Evolutionary conservation across 2,329 filamentous ascomycete genomes (phyloP).

Genomic region (Purpureocillium takamizusanense): DNA sequence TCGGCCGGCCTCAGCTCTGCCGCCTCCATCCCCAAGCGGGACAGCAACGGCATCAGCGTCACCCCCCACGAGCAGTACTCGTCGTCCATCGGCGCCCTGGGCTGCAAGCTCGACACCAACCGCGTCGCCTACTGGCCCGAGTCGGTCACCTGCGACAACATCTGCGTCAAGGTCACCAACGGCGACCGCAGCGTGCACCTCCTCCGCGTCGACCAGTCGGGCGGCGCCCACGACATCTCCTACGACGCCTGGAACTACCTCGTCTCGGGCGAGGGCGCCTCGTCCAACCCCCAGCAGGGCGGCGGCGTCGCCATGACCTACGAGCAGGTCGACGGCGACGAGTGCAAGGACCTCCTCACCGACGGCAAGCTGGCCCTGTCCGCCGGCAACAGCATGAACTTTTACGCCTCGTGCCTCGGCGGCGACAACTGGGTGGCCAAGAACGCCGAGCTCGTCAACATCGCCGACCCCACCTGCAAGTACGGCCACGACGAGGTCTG

Average conservation of each 20-base stretch:
- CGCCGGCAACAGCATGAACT: slow-evolving; percentile 50
- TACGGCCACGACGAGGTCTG: slow-evolving; percentile 43
- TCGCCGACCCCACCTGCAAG: slow-evolving; percentile 39
- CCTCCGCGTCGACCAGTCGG: slow-evolving; percentile 46
- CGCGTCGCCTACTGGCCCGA: slow-evolving; percentile 53
- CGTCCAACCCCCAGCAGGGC: slow-evolving; percentile 33
- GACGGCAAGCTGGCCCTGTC: slow-evolving; percentile 42
- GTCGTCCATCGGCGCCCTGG: slow-evolving; percentile 47
- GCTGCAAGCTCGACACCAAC: slow-evolving; percentile 53
- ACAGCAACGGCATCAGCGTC: slow-evolving; percentile 14
- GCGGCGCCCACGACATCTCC: slow-evolving; percentile 47
- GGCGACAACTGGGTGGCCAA: slow-evolving; percentile 39
- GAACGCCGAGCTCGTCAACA: slow-evolving; percentile 45
- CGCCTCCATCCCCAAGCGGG: background rate
- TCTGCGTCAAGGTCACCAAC: slow-evolving; percentile 46
- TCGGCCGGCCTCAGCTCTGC: slow-evolving; percentile 1
- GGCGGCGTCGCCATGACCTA: slow-evolving; percentile 43
- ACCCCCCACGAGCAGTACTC: slow-evolving; percentile 50
- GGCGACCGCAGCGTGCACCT: slow-evolving; percentile 44
- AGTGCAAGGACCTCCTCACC: slow-evolving; percentile 41
- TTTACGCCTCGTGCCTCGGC: slow-evolving; percentile 35
- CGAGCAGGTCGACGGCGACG: slow-evolving; percentile 34
- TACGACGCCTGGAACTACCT: slow-evolving; percentile 57
- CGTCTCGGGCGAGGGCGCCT: slow-evolving; percentile 38
- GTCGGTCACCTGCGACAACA: slow-evolving; percentile 41